Percentiles rank a stretch among this genome's conserved stretches.
These are phyloP conservation scores for Fraxinus americana DNA, from an alignment of 257 asterid species.

Conservation along the genomic window DNA sequence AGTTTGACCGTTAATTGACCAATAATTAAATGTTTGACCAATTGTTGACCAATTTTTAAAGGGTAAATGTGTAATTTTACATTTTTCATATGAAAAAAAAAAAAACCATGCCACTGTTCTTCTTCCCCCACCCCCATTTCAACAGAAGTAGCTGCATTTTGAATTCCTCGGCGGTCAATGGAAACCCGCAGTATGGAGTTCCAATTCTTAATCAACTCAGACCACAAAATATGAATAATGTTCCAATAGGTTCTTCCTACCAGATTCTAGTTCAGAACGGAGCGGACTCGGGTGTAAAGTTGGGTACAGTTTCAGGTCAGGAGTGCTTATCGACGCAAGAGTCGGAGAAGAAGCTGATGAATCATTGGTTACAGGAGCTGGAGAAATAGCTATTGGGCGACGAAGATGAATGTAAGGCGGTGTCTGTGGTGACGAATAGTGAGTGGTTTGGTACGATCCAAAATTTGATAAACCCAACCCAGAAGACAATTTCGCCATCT, in stretches of 20 bases:
- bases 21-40: too few relatives aligned
- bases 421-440: slow-evolving; percentile 60
- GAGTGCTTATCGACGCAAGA: slow-evolving; percentile 28
- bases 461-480: slow-evolving; percentile 42
- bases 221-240: slow-evolving; percentile 29
- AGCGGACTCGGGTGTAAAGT: not conserved
- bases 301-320: slow-evolving; percentile 19
- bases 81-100: too few relatives aligned
- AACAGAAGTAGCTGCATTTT: slow-evolving; percentile 43
- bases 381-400: slow-evolving; percentile 76
- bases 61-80: too few relatives aligned
- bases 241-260: slow-evolving; percentile 27
- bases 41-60: too few relatives aligned
- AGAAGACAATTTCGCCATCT: slow-evolving; percentile 53
- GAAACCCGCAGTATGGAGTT: slow-evolving; percentile 42
- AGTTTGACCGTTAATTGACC: too few relatives aligned
- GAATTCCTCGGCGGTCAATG: slow-evolving; percentile 17
- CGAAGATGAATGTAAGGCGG: slow-evolving; percentile 52
- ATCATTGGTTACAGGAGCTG: slow-evolving; percentile 61
- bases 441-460: slow-evolving; percentile 83
- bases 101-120: too few relatives aligned
- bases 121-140: slow-evolving; percentile 22
- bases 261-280: slow-evolving; percentile 42
- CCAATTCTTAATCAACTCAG: slow-evolving; percentile 56
- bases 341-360: slow-evolving; percentile 57